Evolutionary conservation across 805 yeast genomes (phyloP), one percentile per base, ranked within the genome.

Genomic region (Yueomyces sp.): DNA sequence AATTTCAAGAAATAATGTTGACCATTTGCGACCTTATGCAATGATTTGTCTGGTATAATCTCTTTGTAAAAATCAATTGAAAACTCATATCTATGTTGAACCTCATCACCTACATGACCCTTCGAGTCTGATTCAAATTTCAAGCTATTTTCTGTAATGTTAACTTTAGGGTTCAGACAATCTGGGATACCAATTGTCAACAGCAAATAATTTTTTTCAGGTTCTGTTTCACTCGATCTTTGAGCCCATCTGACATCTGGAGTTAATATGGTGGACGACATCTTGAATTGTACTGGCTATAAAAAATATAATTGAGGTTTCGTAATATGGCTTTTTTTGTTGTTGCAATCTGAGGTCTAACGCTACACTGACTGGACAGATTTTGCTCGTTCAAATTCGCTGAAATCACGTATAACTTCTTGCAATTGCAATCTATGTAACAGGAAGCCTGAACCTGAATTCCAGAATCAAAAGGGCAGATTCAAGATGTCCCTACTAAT

Each of bases 221-320:
- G 73, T 36, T 80, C 94, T 3, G 71, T 63, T n/a, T 71, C 81
- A 57, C 72, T 78, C 44, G 96, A 86, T 66, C 98, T 85, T 70
- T 90, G 98, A 9, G 98, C 97, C 98, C 98, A 90, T 60, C 79
- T 70, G 37, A 85, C 90, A 69, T 65, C 67, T 40, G 80, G 76
- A 44, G 55, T 55, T 42, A 56, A 47, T 28, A 42, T 34, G 26
- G 8, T 34, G n/a, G 37, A 11, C 26, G 37, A 34, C 37, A 34
- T 34, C 8, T 34, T 34, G 8, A 19, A 19, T 19, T 19, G 19
- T 19, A 19, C 19, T 19, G 19, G 19, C 19, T 19, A 19, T 19
- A 19, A 19, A 19, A 19, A 19, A 19, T 19, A 19, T 19, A 19
- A 19, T 19, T 19, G 19, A 1, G 19, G 19, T 19, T 19, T 19